Percentiles rank a stretch among this genome's conserved stretches.
Conservation (phyloP, 1,284 basidiomycete genomes). For the Heterobasidion occidentale region DNA sequence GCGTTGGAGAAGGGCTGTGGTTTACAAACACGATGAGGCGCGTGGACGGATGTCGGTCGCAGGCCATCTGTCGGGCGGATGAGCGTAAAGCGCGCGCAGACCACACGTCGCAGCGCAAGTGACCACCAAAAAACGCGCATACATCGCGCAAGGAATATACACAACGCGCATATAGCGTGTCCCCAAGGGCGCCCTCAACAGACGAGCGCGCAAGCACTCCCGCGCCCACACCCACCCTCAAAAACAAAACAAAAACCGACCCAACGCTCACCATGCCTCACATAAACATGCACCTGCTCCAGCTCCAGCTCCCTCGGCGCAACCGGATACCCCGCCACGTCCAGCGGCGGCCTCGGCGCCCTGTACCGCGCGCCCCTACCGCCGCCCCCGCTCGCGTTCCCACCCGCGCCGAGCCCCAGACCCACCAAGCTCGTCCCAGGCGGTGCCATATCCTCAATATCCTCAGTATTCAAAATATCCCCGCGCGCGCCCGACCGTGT, state of each 20-base stretch:
- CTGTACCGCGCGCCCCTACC: background rate
- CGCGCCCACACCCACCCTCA: background rate
- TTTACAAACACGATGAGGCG: no score
- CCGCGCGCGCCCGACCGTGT: no score
- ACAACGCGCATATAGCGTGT: no score
- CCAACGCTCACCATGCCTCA: slow-evolving; percentile 58
- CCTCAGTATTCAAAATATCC: no score
- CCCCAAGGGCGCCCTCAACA: background rate
- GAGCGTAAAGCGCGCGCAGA: no score
- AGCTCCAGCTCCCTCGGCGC: slow-evolving; percentile 49
- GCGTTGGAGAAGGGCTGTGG: background rate
- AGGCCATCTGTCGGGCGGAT: no score
- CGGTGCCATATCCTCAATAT: no score
- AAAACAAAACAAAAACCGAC: background rate
- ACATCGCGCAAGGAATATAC: no score
- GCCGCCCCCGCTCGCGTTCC: background rate
- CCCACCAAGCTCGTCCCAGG: no score
- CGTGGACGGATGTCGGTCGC: no score
- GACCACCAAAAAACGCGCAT: no score
- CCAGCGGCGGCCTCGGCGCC: slow-evolving; percentile 38
- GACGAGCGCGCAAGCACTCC: background rate
- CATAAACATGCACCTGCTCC: slow-evolving; percentile 67
- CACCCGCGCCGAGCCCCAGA: background rate
- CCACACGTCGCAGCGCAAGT: no score
- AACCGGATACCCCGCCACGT: slow-evolving; percentile 51